phyloP scores from a whole-genome alignment of 305 asterid genomes.

The Striga hermonthica region DNA sequence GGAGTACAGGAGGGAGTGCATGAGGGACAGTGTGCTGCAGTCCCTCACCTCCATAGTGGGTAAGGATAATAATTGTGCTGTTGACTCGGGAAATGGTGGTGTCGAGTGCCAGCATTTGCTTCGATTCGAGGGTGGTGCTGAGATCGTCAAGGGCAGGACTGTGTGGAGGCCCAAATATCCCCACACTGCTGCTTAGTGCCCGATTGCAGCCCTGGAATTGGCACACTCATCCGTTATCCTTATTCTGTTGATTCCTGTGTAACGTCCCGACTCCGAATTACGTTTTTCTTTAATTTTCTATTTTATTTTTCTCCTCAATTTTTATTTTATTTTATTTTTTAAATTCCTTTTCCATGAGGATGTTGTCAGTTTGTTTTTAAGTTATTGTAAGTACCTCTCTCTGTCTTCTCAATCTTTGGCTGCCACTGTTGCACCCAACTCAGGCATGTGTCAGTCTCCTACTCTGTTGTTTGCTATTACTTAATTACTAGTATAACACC shows the following conservation, averaged over 20 bases:
- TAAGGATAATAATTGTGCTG: constrained; percentile 37
- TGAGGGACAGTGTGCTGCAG: constrained; percentile 90
- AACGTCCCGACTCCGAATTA: constrained; percentile 36
- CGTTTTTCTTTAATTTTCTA: neutral
- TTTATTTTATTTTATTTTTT: constrained; percentile 24
- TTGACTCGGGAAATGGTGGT: constrained; percentile 41
- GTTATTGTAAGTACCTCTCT: constrained; percentile 16
- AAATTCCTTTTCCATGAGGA: constrained; percentile 31
- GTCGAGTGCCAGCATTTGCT: constrained; percentile 87
- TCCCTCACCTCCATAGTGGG: constrained; percentile 70
- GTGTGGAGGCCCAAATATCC: constrained; percentile 81
- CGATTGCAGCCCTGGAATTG: constrained; percentile 32
- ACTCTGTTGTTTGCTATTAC: constrained; percentile 6
- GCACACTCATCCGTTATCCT: constrained; percentile 24
- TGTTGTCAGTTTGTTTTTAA: constrained; percentile 14
- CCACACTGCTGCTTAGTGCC: constrained; percentile 37
- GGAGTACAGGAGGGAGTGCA: constrained; percentile 94
- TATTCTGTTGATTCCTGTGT: constrained; percentile 32
- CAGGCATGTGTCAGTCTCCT: constrained; percentile 7
- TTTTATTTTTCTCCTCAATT: neutral
- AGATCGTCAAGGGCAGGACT: constrained; percentile 84
- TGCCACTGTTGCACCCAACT: constrained; percentile 21
- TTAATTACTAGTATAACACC: too few species aligned
- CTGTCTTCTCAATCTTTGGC: constrained; percentile 2
- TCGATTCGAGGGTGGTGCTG: constrained; percentile 79